Evolutionary conservation across 2,329 filamentous ascomycete genomes (phyloP).

Genomic region (Aspergillus hortae): DNA sequence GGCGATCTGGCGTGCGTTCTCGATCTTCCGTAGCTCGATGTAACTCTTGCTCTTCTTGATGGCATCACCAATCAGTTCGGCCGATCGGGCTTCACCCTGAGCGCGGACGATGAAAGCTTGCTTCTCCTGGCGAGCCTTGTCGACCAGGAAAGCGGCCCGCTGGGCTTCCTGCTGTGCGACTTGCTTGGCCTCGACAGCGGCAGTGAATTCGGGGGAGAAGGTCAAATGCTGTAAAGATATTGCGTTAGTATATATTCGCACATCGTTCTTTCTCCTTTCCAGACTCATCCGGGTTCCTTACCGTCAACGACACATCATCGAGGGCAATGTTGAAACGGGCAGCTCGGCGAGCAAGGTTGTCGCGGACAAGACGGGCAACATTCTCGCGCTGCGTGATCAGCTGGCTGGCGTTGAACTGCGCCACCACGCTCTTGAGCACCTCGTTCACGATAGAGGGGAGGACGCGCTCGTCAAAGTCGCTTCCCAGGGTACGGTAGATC

Average conservation of each 20-base stretch:
- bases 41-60: conserved; percentile 99
- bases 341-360: conserved; percentile 86
- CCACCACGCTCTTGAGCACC: conserved; percentile 96
- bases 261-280: no score
- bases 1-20: conserved; percentile 92
- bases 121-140: conserved; percentile 99
- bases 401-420: conserved; percentile 97
- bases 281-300: conserved; percentile 38
- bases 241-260: conserved; percentile 4
- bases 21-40: conserved; percentile 94
- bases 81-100: conserved; percentile 97
- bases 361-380: conserved; percentile 83
- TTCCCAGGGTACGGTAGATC: conserved; percentile 93
- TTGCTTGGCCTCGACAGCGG: conserved; percentile 67
- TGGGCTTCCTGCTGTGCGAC: conserved; percentile 87
- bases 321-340: conserved; percentile 96
- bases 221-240: conserved; percentile 54
- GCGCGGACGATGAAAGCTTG: conserved; percentile 97
- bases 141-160: conserved; percentile 92
- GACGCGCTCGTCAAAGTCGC: conserved; percentile 95
- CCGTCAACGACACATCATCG: conserved; percentile 94
- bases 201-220: conserved; percentile 67
- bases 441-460: conserved; percentile 98
- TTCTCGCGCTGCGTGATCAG: conserved; percentile 99
- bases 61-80: conserved; percentile 95